phyloP scores from a whole-genome alignment of 2,329 filamentous ascomycete genomes.

The Fusarium sp. region DNA sequence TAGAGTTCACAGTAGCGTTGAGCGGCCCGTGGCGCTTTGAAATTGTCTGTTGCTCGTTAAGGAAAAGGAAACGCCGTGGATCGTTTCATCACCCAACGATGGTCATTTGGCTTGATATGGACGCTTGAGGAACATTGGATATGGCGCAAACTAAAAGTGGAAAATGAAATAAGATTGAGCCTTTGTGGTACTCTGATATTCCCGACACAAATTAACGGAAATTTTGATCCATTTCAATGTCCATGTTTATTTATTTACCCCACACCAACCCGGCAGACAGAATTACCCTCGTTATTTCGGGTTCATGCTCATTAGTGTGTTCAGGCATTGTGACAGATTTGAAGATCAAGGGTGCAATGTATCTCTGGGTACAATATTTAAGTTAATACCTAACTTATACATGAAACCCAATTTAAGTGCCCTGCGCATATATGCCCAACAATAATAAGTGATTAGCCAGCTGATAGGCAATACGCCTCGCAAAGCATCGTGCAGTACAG shows the following conservation, averaged over 20 bases:
- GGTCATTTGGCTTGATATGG: not conserved
- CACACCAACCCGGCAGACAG: conserved; percentile 16
- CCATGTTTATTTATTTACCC: conserved; percentile 17
- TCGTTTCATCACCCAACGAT: not conserved
- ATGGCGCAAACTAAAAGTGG: not conserved
- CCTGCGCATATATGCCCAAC: not conserved
- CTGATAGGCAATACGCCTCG: conserved; percentile 2
- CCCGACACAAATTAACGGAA: not conserved
- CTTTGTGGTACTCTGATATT: not conserved
- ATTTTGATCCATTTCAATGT: conserved; percentile 1
- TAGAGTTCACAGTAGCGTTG: conserved; percentile 34
- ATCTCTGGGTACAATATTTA: not conserved
- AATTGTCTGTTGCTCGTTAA: conserved; percentile 1
- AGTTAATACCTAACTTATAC: not conserved
- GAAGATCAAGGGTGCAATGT: conserved; percentile 12
- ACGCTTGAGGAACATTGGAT: not conserved
- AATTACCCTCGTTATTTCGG: conserved; percentile 34
- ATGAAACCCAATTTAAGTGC: conserved; percentile 2
- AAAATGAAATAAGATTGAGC: not conserved
- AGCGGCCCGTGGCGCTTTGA: conserved; percentile 35
- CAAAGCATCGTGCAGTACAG: not conserved
- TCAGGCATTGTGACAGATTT: conserved; percentile 8
- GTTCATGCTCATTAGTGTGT: conserved; percentile 2
- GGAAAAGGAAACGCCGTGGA: not conserved
- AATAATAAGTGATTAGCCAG: not conserved